Conservation (phyloP, 1,139 yeast species). For the Lodderomyces elongisporus region DNA sequence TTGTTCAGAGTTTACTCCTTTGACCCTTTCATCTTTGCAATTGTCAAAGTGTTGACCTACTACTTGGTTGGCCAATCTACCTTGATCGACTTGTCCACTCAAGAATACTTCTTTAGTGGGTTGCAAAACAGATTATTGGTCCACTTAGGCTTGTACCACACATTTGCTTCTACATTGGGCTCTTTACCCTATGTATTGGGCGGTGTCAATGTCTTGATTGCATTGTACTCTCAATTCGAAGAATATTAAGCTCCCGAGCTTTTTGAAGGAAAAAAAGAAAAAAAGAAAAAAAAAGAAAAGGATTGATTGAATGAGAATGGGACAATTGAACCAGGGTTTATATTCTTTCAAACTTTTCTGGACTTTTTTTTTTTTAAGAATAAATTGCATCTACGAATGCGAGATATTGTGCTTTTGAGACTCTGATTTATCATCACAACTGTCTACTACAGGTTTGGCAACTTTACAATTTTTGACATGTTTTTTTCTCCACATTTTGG, state of each 20-base stretch:
- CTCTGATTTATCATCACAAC: too few relatives aligned
- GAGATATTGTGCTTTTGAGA: too few relatives aligned
- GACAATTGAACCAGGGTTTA: too few relatives aligned
- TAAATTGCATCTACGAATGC: too few relatives aligned
- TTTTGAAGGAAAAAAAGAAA: neutral
- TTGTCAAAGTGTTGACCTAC: slow-evolving; percentile 44
- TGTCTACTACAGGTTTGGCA: too few relatives aligned
- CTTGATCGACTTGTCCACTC: slow-evolving; percentile 25
- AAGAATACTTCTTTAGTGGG: slow-evolving; percentile 31
- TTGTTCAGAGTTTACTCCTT: slow-evolving; percentile 35
- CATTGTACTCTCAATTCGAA: slow-evolving; percentile 49
- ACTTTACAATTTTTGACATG: too few relatives aligned
- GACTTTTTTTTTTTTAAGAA: too few relatives aligned
- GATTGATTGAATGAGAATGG: too few relatives aligned
- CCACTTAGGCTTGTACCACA: slow-evolving; percentile 35
- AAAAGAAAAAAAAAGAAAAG: neutral
- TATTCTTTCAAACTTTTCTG: too few relatives aligned
- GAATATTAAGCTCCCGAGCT: slow-evolving; percentile 20
- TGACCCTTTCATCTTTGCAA: slow-evolving; percentile 58
- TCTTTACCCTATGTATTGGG: slow-evolving; percentile 46
- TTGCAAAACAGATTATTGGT: slow-evolving; percentile 32
- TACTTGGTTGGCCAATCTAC: slow-evolving; percentile 35
- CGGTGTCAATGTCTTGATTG: slow-evolving; percentile 43
- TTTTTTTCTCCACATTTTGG: too few relatives aligned
- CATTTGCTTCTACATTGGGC: slow-evolving; percentile 38